Evolutionary conservation across 345 rosid species (phyloP).

Genomic region (Microthlaspi erraticum): DNA sequence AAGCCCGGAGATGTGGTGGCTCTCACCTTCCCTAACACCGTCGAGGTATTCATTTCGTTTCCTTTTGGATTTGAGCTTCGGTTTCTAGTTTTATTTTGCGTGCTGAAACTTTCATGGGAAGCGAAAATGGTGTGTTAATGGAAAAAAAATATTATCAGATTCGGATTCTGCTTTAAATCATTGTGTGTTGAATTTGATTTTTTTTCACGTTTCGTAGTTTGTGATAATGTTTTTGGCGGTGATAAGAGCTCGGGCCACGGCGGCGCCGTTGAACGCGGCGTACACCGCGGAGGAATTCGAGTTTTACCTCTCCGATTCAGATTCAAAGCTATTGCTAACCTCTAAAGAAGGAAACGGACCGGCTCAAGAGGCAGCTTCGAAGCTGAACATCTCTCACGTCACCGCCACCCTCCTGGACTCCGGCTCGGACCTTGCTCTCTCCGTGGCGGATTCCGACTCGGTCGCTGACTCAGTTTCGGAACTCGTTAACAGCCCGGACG

Average conservation of each 20-base stretch:
- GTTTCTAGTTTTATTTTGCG: conserved; percentile 4
- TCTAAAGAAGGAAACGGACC: conserved; percentile 52
- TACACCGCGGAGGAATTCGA: conserved; percentile 75
- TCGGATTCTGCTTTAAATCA: neutral
- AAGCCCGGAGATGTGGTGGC: conserved; percentile 66
- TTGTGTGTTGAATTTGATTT: neutral
- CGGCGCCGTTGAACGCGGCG: conserved; percentile 71
- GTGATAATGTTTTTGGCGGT: conserved; percentile 62
- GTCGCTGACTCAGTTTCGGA: conserved; percentile 31
- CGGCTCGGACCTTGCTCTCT: conserved; percentile 45
- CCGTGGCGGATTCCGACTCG: conserved; percentile 37
- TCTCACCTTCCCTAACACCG: conserved; percentile 61
- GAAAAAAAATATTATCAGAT: conserved; percentile 1
- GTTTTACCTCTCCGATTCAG: conserved; percentile 77
- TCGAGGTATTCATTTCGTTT: conserved; percentile 59
- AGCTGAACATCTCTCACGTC: conserved; percentile 59
- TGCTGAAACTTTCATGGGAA: conserved; percentile 7
- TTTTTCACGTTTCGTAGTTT: conserved; percentile 49
- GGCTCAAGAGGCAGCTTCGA: conserved; percentile 67
- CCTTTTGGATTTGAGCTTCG: neutral
- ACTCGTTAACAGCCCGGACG: conserved; percentile 60
- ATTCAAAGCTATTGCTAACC: conserved; percentile 61
- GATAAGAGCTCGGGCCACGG: conserved; percentile 61
- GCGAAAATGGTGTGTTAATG: neutral
- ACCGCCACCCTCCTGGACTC: conserved; percentile 45